A percentile compares a stretch with the other conserved stretches of the same genome.
phyloP scores from a whole-genome alignment of 176 grass and related monocot species.

The Dendrocalamus sinicus region DNA sequence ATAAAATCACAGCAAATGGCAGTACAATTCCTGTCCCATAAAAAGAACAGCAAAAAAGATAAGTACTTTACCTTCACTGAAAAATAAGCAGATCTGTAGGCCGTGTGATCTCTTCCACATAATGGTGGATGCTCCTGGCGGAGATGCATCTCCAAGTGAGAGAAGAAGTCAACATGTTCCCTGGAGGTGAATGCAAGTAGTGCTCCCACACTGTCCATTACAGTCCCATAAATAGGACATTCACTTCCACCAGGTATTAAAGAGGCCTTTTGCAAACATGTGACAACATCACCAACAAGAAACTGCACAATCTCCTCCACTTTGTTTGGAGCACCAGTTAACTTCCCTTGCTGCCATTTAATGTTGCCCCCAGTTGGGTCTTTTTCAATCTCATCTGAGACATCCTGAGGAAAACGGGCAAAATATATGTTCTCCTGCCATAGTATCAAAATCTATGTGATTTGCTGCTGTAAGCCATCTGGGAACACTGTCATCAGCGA shows the following conservation, averaged over 20 bases:
- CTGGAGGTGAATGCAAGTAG: constrained; percentile 93
- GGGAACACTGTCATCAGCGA: constrained; percentile 91
- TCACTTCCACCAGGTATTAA: constrained; percentile 95
- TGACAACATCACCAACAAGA: constrained; percentile 96
- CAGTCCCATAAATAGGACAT: constrained; percentile 91
- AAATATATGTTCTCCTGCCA: constrained; percentile 97
- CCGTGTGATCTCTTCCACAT: constrained; percentile 97
- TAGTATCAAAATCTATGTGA: constrained; percentile 99
- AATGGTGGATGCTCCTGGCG: constrained; percentile 96
- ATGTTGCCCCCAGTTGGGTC: constrained; percentile 97
- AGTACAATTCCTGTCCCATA: background rate
- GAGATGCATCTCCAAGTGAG: constrained; percentile 99
- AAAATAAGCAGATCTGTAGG: constrained; percentile 95
- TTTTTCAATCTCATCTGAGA: constrained; percentile 98
- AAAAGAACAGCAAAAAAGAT: constrained; percentile 15
- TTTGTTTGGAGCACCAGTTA: constrained; percentile 98
- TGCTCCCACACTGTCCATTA: constrained; percentile 94
- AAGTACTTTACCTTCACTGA: constrained; percentile 82
- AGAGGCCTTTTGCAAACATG: constrained; percentile 94
- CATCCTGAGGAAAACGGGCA: constrained; percentile 88
- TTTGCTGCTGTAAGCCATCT: constrained; percentile 94
- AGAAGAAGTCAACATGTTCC: constrained; percentile 99
- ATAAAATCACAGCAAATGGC: background rate
- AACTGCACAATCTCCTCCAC: constrained; percentile 99
- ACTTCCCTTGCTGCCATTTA: constrained; percentile 97